Evolutionary conservation across 208 protist genomes (phyloP).

Genomic region (Strigomonas galati): DNA sequence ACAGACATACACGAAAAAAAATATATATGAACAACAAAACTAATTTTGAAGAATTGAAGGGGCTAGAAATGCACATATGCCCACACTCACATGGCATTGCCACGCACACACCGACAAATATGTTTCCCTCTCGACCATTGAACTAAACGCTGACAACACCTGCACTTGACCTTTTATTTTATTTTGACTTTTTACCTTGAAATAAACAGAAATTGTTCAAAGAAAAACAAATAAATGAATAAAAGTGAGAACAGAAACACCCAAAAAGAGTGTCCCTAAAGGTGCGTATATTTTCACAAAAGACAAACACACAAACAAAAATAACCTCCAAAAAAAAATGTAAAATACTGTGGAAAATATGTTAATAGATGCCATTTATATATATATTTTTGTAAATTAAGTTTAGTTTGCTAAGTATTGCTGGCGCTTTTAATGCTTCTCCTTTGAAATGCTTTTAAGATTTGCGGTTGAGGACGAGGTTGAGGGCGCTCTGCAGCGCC

Average conservation of each 20-base stretch:
- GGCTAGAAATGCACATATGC: too few species aligned
- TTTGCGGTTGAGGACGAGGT: constrained; percentile 54
- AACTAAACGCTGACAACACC: not conserved
- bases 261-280: too few species aligned
- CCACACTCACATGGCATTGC: too few species aligned
- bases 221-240: not conserved
- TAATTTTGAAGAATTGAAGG: too few species aligned
- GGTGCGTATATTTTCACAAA: too few species aligned
- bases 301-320: not conserved
- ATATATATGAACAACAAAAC: too few species aligned
- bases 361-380: too few species aligned
- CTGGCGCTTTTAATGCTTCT: not conserved
- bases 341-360: not conserved
- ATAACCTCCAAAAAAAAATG: constrained; percentile 10
- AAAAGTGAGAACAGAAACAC: not conserved
- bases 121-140: not conserved
- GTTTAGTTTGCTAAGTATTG: too few species aligned
- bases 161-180: not conserved
- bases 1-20: not conserved
- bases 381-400: too few species aligned
- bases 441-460: constrained; percentile 15
- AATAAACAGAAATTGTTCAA: constrained; percentile 9
- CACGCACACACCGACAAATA: too few species aligned
- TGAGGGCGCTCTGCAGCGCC: constrained; percentile 50
- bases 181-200: not conserved